Evolutionary conservation across 2,329 filamentous ascomycete species (phyloP).

Genomic region (Nakataea oryzae): DNA sequence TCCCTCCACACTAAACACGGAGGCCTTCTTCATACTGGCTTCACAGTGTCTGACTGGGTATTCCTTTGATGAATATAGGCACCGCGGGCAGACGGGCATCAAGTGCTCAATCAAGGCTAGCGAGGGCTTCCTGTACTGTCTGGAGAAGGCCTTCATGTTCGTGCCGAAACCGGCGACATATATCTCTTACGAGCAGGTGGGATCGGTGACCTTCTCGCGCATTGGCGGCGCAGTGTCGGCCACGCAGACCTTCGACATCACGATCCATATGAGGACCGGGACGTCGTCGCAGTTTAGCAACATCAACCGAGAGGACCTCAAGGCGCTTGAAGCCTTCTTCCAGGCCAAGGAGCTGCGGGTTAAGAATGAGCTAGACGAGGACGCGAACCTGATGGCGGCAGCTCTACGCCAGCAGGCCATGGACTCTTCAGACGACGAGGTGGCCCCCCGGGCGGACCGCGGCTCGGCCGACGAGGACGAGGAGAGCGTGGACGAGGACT

Average conservation of each 20-base stretch:
- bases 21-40: neutral
- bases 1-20: neutral
- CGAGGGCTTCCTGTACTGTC: constrained; percentile 91
- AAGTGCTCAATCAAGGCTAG: constrained; percentile 99
- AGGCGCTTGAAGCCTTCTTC: constrained; percentile 95
- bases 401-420: constrained; percentile 78
- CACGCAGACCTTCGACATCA: constrained; percentile 94
- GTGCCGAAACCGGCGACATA: constrained; percentile 97
- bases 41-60: neutral
- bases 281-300: constrained; percentile 96
- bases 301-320: constrained; percentile 96
- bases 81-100: constrained; percentile 88
- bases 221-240: constrained; percentile 90
- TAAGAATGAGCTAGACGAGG: constrained; percentile 98
- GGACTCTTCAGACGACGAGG: constrained; percentile 75
- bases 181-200: constrained; percentile 87
- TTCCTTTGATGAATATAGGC: constrained; percentile 31
- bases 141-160: constrained; percentile 98
- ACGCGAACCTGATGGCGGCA: constrained; percentile 69
- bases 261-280: constrained; percentile 81
- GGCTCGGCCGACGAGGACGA: constrained; percentile 94
- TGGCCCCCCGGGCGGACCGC: constrained; percentile 60
- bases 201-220: constrained; percentile 87
- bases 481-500: constrained; percentile 93
- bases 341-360: constrained; percentile 89